Percentiles rank a stretch among this genome's conserved stretches.
Conservation (phyloP, 225 moss, liverwort and hornwort genomes). For the Straminergon stramineum region DNA sequence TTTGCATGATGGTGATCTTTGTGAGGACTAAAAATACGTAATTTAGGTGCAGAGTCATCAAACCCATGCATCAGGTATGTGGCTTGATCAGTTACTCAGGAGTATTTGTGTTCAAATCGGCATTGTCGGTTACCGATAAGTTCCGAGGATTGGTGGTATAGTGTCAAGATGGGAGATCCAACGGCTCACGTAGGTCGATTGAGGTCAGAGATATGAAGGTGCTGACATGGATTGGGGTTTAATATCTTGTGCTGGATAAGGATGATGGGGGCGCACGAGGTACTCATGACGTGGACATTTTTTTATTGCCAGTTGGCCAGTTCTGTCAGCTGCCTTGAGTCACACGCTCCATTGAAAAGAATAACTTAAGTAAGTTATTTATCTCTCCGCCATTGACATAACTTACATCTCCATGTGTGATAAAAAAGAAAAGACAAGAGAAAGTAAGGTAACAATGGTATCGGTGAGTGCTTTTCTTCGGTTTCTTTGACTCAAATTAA, state of each 20-base stretch:
- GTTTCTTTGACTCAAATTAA: neutral
- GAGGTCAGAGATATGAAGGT: neutral
- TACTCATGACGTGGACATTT: neutral
- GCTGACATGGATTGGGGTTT: constrained; percentile 5
- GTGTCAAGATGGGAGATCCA: neutral
- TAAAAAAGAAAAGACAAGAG: too few relatives aligned
- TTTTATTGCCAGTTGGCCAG: neutral
- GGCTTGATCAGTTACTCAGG: neutral
- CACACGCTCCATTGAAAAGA: neutral
- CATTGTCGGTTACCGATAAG: neutral
- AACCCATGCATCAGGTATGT: neutral
- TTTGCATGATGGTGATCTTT: neutral
- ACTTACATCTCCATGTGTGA: neutral
- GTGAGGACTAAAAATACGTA: neutral
- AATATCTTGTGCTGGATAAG: neutral
- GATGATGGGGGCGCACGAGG: neutral
- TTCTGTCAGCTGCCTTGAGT: neutral
- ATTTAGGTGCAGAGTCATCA: neutral
- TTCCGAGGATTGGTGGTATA: neutral
- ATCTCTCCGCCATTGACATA: neutral
- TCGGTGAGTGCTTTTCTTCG: too few relatives aligned
- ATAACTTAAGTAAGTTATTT: too few relatives aligned
- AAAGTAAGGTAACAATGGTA: neutral
- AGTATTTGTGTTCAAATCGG: neutral
- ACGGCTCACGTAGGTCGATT: neutral